phyloP scores from a whole-genome alignment of 805 yeast genomes.

The Saturnispora sekii region DNA sequence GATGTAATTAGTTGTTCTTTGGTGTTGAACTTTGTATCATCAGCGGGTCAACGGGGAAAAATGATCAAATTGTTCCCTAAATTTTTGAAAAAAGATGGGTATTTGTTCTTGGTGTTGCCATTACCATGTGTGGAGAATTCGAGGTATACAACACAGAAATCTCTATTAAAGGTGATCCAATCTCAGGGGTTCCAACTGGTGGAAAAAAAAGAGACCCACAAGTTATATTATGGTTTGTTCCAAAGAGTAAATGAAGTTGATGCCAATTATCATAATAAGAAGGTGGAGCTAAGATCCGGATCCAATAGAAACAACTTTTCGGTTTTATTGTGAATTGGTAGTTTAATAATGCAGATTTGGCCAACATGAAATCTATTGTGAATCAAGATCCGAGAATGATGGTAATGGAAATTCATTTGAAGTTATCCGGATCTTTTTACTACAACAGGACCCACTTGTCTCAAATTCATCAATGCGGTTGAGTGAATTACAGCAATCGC shows the following conservation, averaged over 20 bases:
- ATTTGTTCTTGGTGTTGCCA: conserved; percentile 75
- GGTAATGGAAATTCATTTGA: too few species aligned
- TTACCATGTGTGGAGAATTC: conserved; percentile 80
- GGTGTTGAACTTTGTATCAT: conserved; percentile 83
- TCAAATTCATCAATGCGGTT: too few species aligned
- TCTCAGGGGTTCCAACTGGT: conserved; percentile 49
- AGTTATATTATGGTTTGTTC: conserved; percentile 66
- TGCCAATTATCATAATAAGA: conserved; percentile 21
- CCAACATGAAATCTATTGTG: too few species aligned
- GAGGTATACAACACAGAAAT: conserved; percentile 43
- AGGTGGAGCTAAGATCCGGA: conserved; percentile 48
- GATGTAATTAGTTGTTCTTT: conserved; percentile 71
- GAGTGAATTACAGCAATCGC: too few species aligned
- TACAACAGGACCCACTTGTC: too few species aligned
- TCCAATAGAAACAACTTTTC: conserved; percentile 61
- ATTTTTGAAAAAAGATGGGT: conserved; percentile 37
- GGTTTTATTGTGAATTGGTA: conserved; percentile 27
- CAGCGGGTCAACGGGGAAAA: conserved; percentile 57
- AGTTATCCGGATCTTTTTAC: too few species aligned
- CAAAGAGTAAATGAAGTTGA: conserved; percentile 33
- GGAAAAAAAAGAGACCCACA: conserved; percentile 49
- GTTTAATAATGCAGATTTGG: background rate
- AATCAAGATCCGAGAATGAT: too few species aligned
- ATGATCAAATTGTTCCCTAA: conserved; percentile 57
- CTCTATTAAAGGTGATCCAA: conserved; percentile 32